A percentile compares a stretch with the other conserved stretches of the same genome.
phyloP scores from a whole-genome alignment of 768 basidiomycete genomes.

The Leccinum disarticulatum region DNA sequence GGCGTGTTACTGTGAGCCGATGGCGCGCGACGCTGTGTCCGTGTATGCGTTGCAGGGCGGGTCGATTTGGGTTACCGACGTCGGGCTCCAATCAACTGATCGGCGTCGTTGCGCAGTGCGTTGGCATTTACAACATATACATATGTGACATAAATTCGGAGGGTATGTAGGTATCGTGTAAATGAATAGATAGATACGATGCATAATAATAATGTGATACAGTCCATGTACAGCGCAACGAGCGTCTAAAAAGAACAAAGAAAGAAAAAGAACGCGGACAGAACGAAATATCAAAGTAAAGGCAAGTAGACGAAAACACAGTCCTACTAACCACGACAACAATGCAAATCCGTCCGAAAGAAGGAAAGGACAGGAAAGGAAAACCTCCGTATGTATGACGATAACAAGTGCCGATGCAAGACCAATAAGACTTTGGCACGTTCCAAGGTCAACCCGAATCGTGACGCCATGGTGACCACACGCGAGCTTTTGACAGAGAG shows the following conservation, averaged over 20 bases:
- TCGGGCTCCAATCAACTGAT: neutral
- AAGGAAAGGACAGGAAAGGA: neutral
- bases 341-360: neutral
- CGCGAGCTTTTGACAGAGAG: conserved; percentile 9
- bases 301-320: neutral
- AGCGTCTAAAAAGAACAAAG: neutral
- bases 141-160: neutral
- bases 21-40: neutral
- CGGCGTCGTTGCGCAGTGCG: neutral
- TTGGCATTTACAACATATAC: neutral
- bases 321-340: neutral
- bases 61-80: neutral
- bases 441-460: neutral
- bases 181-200: neutral
- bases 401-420: neutral
- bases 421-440: too few relatives aligned
- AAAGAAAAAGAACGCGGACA: neutral
- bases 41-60: neutral
- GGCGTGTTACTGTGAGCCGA: neutral
- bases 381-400: neutral
- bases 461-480: conserved; percentile 18
- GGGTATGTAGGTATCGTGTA: neutral
- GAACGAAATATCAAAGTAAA: neutral
- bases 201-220: neutral
- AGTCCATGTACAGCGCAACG: neutral